A percentile compares a stretch with the other conserved stretches of the same genome.
These are phyloP conservation scores for Meripilus lineatus DNA, from an alignment of 1,284 basidiomycete species.

Conservation along the genomic window DNA sequence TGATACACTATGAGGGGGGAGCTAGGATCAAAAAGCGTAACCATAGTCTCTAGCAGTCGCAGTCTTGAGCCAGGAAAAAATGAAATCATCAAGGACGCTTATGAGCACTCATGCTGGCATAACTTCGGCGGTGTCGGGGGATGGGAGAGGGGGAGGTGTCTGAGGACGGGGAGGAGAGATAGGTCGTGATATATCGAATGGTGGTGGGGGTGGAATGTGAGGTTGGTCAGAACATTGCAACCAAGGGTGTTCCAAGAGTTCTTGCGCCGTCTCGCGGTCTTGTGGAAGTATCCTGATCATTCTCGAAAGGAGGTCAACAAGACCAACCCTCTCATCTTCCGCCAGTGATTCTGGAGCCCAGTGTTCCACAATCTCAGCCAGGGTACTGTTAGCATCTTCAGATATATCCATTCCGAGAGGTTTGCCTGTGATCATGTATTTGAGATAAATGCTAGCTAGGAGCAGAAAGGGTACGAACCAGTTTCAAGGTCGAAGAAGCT, in stretches of 20 bases:
- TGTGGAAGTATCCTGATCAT: neutral
- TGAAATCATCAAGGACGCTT: too few species aligned
- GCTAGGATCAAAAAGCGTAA: too few species aligned
- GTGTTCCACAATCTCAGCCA: neutral
- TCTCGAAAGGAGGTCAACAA: neutral
- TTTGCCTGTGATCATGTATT: too few species aligned
- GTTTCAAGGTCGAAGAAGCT: neutral
- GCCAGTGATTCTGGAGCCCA: neutral
- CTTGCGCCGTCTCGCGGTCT: neutral
- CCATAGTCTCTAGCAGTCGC: too few species aligned
- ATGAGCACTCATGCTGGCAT: too few species aligned
- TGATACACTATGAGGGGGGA: too few species aligned
- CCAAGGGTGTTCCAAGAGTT: neutral
- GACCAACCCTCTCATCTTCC: neutral
- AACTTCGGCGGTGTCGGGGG: too few species aligned
- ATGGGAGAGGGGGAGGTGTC: too few species aligned
- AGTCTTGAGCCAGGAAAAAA: too few species aligned
- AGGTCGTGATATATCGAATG: too few species aligned
- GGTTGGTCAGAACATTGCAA: constrained; percentile 5
- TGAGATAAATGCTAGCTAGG: neutral
- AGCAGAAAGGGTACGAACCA: neutral
- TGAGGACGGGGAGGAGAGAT: too few species aligned
- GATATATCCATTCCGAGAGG: neutral
- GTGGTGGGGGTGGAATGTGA: too few species aligned
- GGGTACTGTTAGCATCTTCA: neutral